Percentiles rank a stretch among this genome's conserved stretches.
phyloP scores from a whole-genome alignment of 371 early-diverging fungal species.

The Sporodiniella umbellata region DNA sequence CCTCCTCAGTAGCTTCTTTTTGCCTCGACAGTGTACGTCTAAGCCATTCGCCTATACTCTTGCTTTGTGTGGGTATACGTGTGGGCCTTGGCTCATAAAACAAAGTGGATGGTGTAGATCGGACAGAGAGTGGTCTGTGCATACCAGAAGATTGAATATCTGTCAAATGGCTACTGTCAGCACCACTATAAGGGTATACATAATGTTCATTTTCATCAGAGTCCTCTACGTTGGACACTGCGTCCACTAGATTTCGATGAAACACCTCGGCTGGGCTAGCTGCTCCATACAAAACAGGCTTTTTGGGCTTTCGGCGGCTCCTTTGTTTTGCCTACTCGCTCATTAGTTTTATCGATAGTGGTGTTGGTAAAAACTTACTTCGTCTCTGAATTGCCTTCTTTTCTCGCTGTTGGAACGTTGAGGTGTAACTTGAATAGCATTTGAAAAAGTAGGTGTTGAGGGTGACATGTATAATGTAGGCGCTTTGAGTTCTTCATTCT shows the following conservation, averaged over 20 bases:
- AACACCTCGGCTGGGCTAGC: conserved; percentile 48
- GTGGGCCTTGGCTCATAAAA: conserved; percentile 3
- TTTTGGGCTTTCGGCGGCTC: conserved; percentile 15
- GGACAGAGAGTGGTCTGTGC: conserved; percentile 22
- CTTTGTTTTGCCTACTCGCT: no score
- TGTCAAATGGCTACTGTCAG: conserved; percentile 6
- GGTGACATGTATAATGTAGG: conserved; percentile 8
- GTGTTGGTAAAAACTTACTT: conserved; percentile 16
- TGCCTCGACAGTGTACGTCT: conserved; percentile 1
- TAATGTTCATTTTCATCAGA: conserved; percentile 51
- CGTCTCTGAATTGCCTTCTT: conserved; percentile 10
- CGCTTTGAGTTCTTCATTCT: no score
- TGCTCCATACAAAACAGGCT: conserved; percentile 21
- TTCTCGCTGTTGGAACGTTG: conserved; percentile 3
- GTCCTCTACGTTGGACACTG: conserved; percentile 47
- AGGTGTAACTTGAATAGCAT: background rate
- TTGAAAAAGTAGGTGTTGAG: conserved; percentile 18
- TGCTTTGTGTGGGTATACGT: background rate
- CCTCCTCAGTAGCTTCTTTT: conserved; percentile 1
- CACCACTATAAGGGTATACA: conserved; percentile 40
- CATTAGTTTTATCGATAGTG: no score
- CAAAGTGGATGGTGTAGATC: conserved; percentile 9
- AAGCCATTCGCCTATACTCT: conserved; percentile 11
- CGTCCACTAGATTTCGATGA: conserved; percentile 47
- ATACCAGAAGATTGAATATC: conserved; percentile 2